Percentiles rank a stretch among this genome's conserved stretches.
Evolutionary conservation across 2,329 filamentous ascomycete species (phyloP).

Genomic region (Pseudopithomyces maydicus): DNA sequence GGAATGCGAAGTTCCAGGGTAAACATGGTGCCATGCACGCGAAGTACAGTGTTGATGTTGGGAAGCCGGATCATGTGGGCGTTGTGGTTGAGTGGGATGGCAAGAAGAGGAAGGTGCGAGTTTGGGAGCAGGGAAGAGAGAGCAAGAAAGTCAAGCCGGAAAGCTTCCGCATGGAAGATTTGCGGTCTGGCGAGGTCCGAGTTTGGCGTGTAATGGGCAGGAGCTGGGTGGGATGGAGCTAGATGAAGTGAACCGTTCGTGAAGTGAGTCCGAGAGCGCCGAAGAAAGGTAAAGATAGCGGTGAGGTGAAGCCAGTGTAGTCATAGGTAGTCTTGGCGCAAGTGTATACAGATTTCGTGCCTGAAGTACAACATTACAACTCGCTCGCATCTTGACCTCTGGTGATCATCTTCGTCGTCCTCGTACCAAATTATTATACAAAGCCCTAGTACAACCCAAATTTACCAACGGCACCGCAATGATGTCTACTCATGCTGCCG

Average conservation of each 20-base stretch:
- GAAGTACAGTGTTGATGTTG: conserved; percentile 88
- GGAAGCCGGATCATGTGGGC: conserved; percentile 85
- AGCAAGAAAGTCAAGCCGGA: conserved; percentile 92
- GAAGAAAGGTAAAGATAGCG: background rate
- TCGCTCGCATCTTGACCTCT: background rate
- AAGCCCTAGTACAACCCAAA: background rate
- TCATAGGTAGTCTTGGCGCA: background rate
- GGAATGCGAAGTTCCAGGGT: conserved; percentile 92
- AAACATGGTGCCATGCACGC: conserved; percentile 95
- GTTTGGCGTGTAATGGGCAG: conserved; percentile 95
- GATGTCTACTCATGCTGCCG: background rate
- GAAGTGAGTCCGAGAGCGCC: background rate
- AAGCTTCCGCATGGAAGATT: conserved; percentile 90
- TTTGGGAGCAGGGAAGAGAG: conserved; percentile 94
- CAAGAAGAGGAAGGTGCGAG: conserved; percentile 95
- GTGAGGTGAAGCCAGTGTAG: background rate
- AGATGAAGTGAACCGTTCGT: background rate
- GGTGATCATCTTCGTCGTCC: background rate
- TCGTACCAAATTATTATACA: background rate
- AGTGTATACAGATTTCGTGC: background rate
- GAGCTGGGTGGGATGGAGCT: conserved; percentile 84
- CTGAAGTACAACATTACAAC: background rate
- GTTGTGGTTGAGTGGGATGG: conserved; percentile 97
- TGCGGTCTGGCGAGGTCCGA: conserved; percentile 92
- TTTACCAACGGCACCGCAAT: background rate